Conservation (phyloP, 2,329 filamentous ascomycete species). For the Zasmidium citrigriseum region DNA sequence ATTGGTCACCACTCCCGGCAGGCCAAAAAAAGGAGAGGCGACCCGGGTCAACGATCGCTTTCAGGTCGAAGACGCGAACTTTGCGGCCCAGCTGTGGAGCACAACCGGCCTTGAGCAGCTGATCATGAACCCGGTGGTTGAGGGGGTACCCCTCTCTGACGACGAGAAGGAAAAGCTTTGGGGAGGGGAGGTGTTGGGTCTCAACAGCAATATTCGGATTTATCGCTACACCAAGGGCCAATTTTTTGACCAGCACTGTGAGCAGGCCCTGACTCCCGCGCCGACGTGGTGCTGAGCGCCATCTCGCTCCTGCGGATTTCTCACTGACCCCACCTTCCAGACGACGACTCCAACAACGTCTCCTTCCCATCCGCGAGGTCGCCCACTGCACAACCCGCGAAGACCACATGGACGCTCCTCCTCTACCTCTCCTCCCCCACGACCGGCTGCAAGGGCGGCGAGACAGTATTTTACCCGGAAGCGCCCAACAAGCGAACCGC, state of each 20-base stretch:
- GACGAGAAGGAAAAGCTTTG: conserved; percentile 53
- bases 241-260: conserved; percentile 92
- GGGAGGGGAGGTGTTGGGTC: conserved; percentile 78
- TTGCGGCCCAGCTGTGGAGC: conserved; percentile 75
- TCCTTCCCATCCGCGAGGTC: conserved; percentile 52
- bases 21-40: conserved; percentile 77
- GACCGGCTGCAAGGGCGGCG: conserved; percentile 78
- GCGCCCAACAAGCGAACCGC: conserved; percentile 42
- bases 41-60: conserved; percentile 87
- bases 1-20: conserved; percentile 73
- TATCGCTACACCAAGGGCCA: conserved; percentile 85
- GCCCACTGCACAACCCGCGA: conserved; percentile 52
- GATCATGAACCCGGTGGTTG: conserved; percentile 40
- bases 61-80: conserved; percentile 73
- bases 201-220: conserved; percentile 86
- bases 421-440: conserved; percentile 78
- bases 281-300: too few relatives aligned
- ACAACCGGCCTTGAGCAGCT: conserved; percentile 72
- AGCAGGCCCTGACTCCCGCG: conserved; percentile 41
- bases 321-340: too few relatives aligned
- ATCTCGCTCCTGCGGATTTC: neutral
- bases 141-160: conserved; percentile 32
- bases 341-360: conserved; percentile 83
- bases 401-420: conserved; percentile 88
- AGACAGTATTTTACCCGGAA: conserved; percentile 88